Base-by-base conservation (phyloP, 2,329 filamentous ascomycete genomes). In the Penicillium sp. region DNA sequence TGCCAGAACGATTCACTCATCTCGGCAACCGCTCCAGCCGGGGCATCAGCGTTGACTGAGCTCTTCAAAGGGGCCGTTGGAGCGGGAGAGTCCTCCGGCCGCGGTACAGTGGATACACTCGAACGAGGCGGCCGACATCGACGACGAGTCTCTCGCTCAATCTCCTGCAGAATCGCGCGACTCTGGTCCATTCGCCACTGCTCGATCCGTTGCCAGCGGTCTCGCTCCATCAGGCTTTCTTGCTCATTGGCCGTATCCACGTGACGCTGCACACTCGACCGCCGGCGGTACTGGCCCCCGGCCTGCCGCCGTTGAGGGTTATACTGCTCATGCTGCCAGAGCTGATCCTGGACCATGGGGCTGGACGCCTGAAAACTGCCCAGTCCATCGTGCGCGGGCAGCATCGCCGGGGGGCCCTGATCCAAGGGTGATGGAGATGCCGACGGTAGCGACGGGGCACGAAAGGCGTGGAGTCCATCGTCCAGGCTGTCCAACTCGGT, bases 401-500 rank as follows among this genome's bases (percentile, higher is more conserved):
- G 78, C 2, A 95, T 81, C 0, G 87, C 83, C 13, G 78, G 75
- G 18, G 81, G 74, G 54, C 80, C 82, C 39, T 80, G 74, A 47
- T 80, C 73, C 55, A 76, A 61, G 52, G 69, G 68, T 53, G 70
- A 65, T 49, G 74, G 59, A 58, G 70, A 47, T 54, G 69, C 57
- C 42, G 67, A 59, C 55, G 68, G 59, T 60, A 77, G 27, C 66
- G 73, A 75, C 12, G 79, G 75, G 39, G 88, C 83, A 44, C 89
- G 82, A 64, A 96, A 96, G 38, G 90, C 90, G 55, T 90, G 86
- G 1, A 97, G 76, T 46, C 94, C 90, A 63, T 91, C 90, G 66
- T 97, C 91, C 36, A 97, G 77, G 64, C 90, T 95, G 66, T 98
- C 93, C 39, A 97, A 76, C 66, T 97, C 91, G 49, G 89, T 86